phyloP scores from a whole-genome alignment of 441 rosid genomes.

The Macaranga tanarius region DNA sequence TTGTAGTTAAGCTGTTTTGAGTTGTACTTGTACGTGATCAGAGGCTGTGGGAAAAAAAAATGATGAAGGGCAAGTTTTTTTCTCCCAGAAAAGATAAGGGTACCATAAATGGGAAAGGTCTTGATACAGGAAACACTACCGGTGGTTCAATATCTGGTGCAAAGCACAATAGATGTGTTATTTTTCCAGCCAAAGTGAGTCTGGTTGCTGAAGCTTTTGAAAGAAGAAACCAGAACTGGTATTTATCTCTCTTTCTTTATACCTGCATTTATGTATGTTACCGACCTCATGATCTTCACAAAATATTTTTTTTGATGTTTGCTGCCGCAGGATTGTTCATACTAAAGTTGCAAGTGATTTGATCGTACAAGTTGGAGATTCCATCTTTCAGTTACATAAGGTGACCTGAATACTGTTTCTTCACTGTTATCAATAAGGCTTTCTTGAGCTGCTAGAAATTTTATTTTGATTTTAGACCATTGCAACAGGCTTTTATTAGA shows the following conservation, averaged over 20 bases:
- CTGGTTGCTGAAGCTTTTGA: conserved; percentile 42
- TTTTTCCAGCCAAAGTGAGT: conserved; percentile 27
- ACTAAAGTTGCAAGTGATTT: conserved; percentile 44
- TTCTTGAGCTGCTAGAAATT: neutral
- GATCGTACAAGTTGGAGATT: conserved; percentile 45
- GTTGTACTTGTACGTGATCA: conserved; percentile 5
- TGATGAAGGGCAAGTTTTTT: conserved; percentile 24
- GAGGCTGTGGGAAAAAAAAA: conserved; percentile 6
- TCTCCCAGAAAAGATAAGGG: neutral
- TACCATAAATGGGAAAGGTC: conserved; percentile 15
- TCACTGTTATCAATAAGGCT: too few relatives aligned
- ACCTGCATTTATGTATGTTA: neutral
- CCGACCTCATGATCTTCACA: neutral
- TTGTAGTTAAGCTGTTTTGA: neutral
- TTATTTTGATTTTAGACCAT: conserved; percentile 5
- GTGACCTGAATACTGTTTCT: conserved; percentile 24
- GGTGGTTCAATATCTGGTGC: conserved; percentile 22
- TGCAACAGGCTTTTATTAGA: neutral
- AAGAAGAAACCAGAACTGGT: conserved; percentile 45
- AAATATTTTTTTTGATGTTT: neutral
- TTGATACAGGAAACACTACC: conserved; percentile 16
- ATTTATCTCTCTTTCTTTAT: neutral
- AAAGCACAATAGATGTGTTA: conserved; percentile 29
- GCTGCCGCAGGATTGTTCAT: conserved; percentile 41
- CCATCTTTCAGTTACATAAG: conserved; percentile 58